Evolutionary conservation across 352 stramenopile genomes (phyloP).

Genomic region (Phytophthora idaei): DNA sequence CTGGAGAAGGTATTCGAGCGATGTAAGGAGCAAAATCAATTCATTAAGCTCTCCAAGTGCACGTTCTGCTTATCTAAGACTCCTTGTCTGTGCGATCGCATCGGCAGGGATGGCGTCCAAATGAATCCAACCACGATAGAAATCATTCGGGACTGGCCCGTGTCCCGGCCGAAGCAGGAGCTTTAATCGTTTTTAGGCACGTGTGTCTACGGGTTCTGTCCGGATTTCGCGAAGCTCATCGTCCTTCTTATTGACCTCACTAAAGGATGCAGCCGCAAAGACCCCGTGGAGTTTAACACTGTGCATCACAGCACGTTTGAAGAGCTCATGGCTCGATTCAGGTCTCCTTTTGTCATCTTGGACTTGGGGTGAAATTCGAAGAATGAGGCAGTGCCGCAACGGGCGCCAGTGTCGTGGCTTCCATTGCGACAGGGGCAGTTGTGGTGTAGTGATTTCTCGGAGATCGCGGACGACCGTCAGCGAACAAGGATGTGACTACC

Average conservation of each 20-base stretch:
- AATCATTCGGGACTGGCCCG: not conserved
- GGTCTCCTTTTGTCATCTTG: too few relatives aligned
- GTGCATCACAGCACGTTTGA: constrained; percentile 3
- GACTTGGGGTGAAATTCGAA: too few relatives aligned
- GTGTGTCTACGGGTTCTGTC: constrained; percentile 19
- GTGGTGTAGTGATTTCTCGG: too few relatives aligned
- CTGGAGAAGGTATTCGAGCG: constrained; percentile 3
- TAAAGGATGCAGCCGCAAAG: not conserved
- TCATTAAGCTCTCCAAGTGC: constrained; percentile 13
- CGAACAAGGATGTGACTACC: too few relatives aligned
- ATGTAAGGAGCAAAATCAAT: constrained; percentile 2
- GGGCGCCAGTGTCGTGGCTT: too few relatives aligned
- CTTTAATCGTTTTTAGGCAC: constrained; percentile 11
- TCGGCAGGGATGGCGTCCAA: not conserved
- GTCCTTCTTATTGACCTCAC: constrained; percentile 6
- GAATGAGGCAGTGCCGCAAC: too few relatives aligned
- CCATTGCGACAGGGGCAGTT: too few relatives aligned
- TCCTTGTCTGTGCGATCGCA: not conserved
- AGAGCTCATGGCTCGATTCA: not conserved
- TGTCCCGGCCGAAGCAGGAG: constrained; percentile 4
- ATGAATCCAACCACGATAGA: constrained; percentile 8
- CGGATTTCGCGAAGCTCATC: constrained; percentile 1
- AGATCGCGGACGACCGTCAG: too few relatives aligned
- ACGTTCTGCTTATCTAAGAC: constrained; percentile 15
- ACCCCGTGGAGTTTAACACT: not conserved